These are phyloP conservation scores for Talaromyces atroroseus DNA, from an alignment of 2,329 filamentous ascomycete species.

Conservation along the genomic window DNA sequence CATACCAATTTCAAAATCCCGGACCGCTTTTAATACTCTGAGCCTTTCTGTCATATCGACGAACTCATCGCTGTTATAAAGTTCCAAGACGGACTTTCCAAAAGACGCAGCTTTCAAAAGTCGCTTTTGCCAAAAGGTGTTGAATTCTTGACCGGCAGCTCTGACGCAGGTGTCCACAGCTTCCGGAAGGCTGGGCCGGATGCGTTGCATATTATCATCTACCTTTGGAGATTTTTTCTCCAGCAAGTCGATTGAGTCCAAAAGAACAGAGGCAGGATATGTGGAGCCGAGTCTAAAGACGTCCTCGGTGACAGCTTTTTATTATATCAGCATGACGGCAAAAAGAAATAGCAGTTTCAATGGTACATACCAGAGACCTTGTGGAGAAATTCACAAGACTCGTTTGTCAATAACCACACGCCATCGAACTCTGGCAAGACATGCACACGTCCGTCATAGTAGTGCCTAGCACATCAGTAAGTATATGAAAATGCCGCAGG, in stretches of 20 bases:
- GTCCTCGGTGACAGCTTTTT: constrained; percentile 67
- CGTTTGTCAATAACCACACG: constrained; percentile 83
- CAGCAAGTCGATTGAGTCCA: constrained; percentile 86
- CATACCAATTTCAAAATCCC: constrained; percentile 85
- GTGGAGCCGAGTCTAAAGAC: constrained; percentile 86
- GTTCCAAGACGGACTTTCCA: constrained; percentile 91
- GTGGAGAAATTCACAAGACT: constrained; percentile 96
- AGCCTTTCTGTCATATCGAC: constrained; percentile 96
- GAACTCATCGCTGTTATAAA: constrained; percentile 98
- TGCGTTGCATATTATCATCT: constrained; percentile 95
- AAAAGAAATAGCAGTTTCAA: not conserved
- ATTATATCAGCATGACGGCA: constrained; percentile 1
- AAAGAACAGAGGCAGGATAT: constrained; percentile 81
- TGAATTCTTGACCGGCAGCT: constrained; percentile 88
- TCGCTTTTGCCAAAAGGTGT: constrained; percentile 87
- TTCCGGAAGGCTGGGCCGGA: constrained; percentile 78
- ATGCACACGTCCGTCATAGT: constrained; percentile 88
- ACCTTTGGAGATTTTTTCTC: constrained; percentile 94
- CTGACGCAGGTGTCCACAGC: constrained; percentile 92
- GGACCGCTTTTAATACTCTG: constrained; percentile 84
- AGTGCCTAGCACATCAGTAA: constrained; percentile 52
- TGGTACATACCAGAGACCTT: constrained; percentile 62
- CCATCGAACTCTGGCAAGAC: constrained; percentile 83
- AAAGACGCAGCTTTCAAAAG: constrained; percentile 95
- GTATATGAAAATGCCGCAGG: not conserved